Base-by-base conservation (phyloP, 78 protist species). In the Emiliania huxleyi region DNA sequence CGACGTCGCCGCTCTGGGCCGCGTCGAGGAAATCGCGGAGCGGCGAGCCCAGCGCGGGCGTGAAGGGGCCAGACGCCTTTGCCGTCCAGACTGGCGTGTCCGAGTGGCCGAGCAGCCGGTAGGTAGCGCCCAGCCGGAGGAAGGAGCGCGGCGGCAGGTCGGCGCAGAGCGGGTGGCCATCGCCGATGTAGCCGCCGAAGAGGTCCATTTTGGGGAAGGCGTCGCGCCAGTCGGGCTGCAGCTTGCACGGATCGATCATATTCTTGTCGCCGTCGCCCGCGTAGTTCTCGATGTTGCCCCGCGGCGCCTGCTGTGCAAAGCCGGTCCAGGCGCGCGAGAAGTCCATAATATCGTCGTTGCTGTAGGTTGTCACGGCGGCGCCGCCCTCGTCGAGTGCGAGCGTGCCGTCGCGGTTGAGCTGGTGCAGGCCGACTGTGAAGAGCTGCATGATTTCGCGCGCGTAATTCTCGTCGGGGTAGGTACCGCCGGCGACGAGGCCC, bases 381-480 rank as follows among this genome's bases (percentile, higher is more conserved):
- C 92, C 92, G 11, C 1, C 37, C 29, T 5, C 35, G 46, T 90
- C 79, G 12, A 1, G 33, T 25, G 0, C 25, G 37, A 12, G 23
- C 11, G 81, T 90, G 92, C 92, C 92, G 44, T 90, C 79, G 43
- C 2, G 5, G 35, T 37, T 2, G 33, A 90, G 37, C 45, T 90
- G 38, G 45, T 11, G 37, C 37, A 56, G 38, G 8, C 92, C 92
- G 35, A 90, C 56, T 49, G 92, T n/a, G 69, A 90, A 90, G 25
- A 90, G 79, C 92, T 90, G 92, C 92, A 69, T 55, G 48, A 56
- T 19, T 79, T 90, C 92, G 38, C 92, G 92, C 92, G 92, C 92
- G 42, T 48, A 90, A 55, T 90, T 90, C 73, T 90, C 92, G 73
- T 90, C 92, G 48, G 92, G 81, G 37, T 6, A 23, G 40, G 35